A percentile compares a stretch with the other conserved stretches of the same genome.
Evolutionary conservation across 2,329 filamentous ascomycete species (phyloP).

Genomic region (Chaetomium sp.): DNA sequence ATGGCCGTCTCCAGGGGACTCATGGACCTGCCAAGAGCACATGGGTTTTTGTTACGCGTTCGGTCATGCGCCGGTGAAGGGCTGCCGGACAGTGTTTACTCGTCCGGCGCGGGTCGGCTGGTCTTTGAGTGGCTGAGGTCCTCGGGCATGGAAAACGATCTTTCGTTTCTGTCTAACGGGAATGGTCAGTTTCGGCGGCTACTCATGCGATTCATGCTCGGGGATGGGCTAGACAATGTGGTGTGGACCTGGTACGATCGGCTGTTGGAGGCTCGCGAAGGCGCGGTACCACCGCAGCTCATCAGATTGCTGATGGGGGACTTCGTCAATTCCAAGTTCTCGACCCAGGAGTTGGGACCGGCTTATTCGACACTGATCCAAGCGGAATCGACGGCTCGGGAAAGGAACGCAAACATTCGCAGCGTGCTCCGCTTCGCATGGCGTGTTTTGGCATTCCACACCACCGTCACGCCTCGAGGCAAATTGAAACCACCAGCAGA

Average conservation of each 20-base stretch:
- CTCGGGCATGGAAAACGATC: slow-evolving; percentile 40
- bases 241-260: slow-evolving; percentile 48
- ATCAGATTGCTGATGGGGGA: slow-evolving; percentile 31
- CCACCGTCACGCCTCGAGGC: slow-evolving; percentile 45
- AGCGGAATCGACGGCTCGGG: slow-evolving; percentile 38
- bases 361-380: slow-evolving; percentile 44
- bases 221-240: slow-evolving; percentile 45
- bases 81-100: slow-evolving; percentile 21
- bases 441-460: slow-evolving; percentile 44
- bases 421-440: slow-evolving; percentile 32
- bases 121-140: slow-evolving; percentile 50
- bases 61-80: no score
- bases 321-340: slow-evolving; percentile 33
- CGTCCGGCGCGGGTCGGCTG: slow-evolving; percentile 36
- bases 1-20: slow-evolving; percentile 49
- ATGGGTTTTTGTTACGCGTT: slow-evolving; percentile 47
- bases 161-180: slow-evolving; percentile 39
- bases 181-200: slow-evolving; percentile 29
- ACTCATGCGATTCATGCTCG: slow-evolving; percentile 45
- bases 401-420: slow-evolving; percentile 28
- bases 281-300: no score
- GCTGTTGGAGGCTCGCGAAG: slow-evolving; percentile 25
- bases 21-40: slow-evolving; percentile 48
- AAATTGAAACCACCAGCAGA: slow-evolving; percentile 38
- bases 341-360: slow-evolving; percentile 36